Percentiles rank a stretch among this genome's conserved stretches.
Evolutionary conservation across 257 asterid species (phyloP).

Genomic region (Buddleja alternifolia): DNA sequence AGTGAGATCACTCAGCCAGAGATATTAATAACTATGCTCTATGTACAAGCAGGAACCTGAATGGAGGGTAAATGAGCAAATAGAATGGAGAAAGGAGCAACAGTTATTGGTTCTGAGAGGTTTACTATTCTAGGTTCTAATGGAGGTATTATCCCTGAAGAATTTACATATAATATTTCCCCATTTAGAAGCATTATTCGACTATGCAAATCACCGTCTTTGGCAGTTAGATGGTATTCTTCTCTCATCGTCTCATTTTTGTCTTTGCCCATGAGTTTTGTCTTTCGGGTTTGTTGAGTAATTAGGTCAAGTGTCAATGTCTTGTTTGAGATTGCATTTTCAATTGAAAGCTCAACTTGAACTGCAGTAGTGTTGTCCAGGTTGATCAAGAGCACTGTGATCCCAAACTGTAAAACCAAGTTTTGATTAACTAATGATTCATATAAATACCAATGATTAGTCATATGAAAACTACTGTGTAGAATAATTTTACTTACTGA

Average conservation of each 20-base stretch:
- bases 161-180: conserved; percentile 46
- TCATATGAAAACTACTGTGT: neutral
- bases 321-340: conserved; percentile 38
- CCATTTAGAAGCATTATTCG: conserved; percentile 77
- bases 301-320: conserved; percentile 26
- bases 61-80: conserved; percentile 64
- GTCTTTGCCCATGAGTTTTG: conserved; percentile 8
- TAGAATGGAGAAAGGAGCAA: conserved; percentile 75
- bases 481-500: conserved; percentile 51
- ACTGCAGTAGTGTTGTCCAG: conserved; percentile 58
- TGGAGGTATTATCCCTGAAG: conserved; percentile 62
- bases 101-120: conserved; percentile 45
- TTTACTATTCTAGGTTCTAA: conserved; percentile 53
- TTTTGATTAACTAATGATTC: neutral
- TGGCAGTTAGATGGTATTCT: conserved; percentile 79
- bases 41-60: conserved; percentile 63
- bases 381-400: conserved; percentile 76
- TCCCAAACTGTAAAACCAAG: conserved; percentile 51
- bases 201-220: conserved; percentile 76
- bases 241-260: conserved; percentile 41
- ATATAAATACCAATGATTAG: neutral
- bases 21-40: neutral
- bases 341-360: conserved; percentile 47
- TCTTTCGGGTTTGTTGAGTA: conserved; percentile 16
- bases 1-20: no score